Conservation (phyloP, 2,329 filamentous ascomycete species). For the Ophiostoma sp. region DNA sequence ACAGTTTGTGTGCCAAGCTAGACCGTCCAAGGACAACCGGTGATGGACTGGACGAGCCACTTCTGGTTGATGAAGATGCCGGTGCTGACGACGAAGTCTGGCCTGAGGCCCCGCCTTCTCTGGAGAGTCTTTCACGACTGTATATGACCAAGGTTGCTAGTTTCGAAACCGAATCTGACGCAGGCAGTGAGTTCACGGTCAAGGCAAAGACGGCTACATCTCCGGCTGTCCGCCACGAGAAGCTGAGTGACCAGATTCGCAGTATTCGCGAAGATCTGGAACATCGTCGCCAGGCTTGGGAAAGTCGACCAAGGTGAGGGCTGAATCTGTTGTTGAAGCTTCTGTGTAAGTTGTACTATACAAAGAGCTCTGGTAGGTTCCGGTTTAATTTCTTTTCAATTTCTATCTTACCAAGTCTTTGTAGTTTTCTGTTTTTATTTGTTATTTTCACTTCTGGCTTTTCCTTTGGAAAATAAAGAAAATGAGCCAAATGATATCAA, state of each 20-base stretch:
- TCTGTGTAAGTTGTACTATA: neutral
- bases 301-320: neutral
- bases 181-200: neutral
- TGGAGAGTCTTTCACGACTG: neutral
- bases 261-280: constrained; percentile 24
- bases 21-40: neutral
- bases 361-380: neutral
- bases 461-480: neutral
- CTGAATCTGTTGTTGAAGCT: neutral
- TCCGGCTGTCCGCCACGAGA: neutral
- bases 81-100: constrained; percentile 11
- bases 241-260: constrained; percentile 25
- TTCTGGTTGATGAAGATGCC: neutral
- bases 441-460: neutral
- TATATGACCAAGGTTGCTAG: neutral
- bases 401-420: neutral
- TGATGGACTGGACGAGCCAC: neutral
- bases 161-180: no score
- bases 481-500: neutral
- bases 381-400: neutral
- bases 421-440: neutral
- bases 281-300: constrained; percentile 19
- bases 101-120: neutral
- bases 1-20: neutral
- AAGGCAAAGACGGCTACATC: neutral